phyloP scores from a whole-genome alignment of 176 grass and related monocot genomes.

The Chloris gayana region DNA sequence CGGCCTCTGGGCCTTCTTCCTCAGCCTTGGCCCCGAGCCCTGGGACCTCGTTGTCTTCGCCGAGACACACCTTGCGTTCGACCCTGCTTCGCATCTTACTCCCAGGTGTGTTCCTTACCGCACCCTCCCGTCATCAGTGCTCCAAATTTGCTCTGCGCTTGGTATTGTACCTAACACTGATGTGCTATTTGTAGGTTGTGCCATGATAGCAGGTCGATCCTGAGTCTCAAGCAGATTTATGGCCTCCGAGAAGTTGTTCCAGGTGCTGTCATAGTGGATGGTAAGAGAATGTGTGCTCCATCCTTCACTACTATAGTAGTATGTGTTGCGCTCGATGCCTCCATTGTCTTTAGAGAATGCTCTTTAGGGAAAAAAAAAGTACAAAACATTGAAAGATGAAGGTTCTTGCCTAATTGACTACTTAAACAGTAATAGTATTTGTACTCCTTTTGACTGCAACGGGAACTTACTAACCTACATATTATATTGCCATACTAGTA shows the following conservation, averaged over 20 bases:
- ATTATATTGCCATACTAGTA: neutral
- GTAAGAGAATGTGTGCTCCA: slow-evolving; percentile 35
- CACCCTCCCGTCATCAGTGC: neutral
- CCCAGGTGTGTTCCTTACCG: slow-evolving; percentile 24
- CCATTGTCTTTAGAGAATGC: neutral
- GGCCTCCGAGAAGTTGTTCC: slow-evolving; percentile 54
- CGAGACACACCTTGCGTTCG: slow-evolving; percentile 71
- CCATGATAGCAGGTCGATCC: slow-evolving; percentile 46
- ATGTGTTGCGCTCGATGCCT: too few relatives aligned
- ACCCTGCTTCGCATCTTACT: slow-evolving; percentile 33
- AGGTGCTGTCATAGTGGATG: slow-evolving; percentile 84
- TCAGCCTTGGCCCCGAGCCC: slow-evolving; percentile 61
- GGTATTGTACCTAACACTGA: slow-evolving; percentile 20
- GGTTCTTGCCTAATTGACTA: neutral
- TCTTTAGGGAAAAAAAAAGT: neutral
- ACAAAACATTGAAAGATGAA: neutral
- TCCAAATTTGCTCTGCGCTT: neutral
- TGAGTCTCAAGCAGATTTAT: slow-evolving; percentile 82
- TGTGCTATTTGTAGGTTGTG: slow-evolving; percentile 45
- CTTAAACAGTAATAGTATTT: neutral
- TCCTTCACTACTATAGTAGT: too few relatives aligned
- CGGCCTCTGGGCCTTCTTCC: slow-evolving; percentile 77
- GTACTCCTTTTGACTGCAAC: neutral
- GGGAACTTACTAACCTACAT: neutral
- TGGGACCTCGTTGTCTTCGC: slow-evolving; percentile 87